A percentile compares a stretch with the other conserved stretches of the same genome.
Evolutionary conservation across 305 asterid genomes (phyloP).

Genomic region (Rubia balearica): DNA sequence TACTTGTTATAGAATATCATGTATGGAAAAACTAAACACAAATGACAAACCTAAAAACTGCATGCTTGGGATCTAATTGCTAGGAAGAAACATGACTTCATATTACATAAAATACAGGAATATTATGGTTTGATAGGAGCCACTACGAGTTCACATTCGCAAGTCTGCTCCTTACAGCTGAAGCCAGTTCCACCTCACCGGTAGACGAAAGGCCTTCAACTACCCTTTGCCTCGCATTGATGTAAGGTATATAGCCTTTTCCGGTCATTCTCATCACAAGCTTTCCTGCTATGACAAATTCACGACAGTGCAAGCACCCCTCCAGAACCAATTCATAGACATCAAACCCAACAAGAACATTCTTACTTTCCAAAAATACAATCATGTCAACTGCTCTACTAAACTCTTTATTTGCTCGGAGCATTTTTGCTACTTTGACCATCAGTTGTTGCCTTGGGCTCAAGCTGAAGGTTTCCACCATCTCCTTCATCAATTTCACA

Average conservation of each 20-base stretch:
- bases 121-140: not conserved
- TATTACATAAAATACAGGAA: not conserved
- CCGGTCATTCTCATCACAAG: conserved; percentile 49
- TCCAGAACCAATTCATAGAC: conserved; percentile 55
- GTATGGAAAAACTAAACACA: not conserved
- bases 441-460: conserved; percentile 54
- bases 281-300: conserved; percentile 56
- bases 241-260: conserved; percentile 64
- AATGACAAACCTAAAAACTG: not conserved
- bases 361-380: conserved; percentile 43
- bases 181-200: conserved; percentile 58
- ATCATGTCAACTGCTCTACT: conserved; percentile 63
- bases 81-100: not conserved
- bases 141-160: conserved; percentile 45
- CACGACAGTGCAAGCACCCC: conserved; percentile 52
- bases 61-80: not conserved
- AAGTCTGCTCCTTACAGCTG: conserved; percentile 51
- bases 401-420: conserved; percentile 54
- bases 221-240: conserved; percentile 55
- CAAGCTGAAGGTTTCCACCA: conserved; percentile 46
- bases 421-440: conserved; percentile 41
- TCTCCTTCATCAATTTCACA: conserved; percentile 47
- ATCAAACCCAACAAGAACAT: conserved; percentile 53
- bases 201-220: conserved; percentile 50
- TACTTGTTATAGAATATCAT: not conserved